phyloP scores from a whole-genome alignment of 495 filamentous ascomycete species.

The Penicillium tannophilum region DNA sequence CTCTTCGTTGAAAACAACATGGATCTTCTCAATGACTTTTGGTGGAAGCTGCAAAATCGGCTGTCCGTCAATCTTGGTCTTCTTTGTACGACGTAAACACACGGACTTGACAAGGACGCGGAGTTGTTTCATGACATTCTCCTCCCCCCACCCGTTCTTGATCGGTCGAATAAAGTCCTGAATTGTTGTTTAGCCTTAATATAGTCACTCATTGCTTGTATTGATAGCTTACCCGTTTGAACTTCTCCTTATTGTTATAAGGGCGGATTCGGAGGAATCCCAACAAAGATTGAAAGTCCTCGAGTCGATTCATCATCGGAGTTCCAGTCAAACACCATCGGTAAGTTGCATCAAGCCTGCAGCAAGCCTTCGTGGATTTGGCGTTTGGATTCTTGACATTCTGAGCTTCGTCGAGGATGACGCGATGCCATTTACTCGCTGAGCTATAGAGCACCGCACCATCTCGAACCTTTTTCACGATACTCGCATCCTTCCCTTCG shows the following conservation, averaged over 20 bases:
- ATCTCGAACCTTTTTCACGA: slow-evolving; percentile 27
- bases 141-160: slow-evolving; percentile 38
- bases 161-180: slow-evolving; percentile 56
- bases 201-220: background rate
- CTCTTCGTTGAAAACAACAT: slow-evolving; percentile 74
- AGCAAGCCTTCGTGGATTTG: slow-evolving; percentile 63
- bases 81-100: slow-evolving; percentile 83
- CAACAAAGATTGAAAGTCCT: slow-evolving; percentile 81
- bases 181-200: slow-evolving; percentile 18
- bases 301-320: slow-evolving; percentile 89
- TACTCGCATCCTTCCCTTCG: slow-evolving; percentile 20
- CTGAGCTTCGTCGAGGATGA: slow-evolving; percentile 93
- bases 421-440: slow-evolving; percentile 71
- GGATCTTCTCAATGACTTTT: slow-evolving; percentile 64
- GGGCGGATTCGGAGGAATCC: slow-evolving; percentile 80
- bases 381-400: slow-evolving; percentile 87
- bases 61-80: slow-evolving; percentile 78
- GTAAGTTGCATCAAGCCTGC: slow-evolving; percentile 61
- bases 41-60: slow-evolving; percentile 77
- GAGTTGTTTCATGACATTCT: slow-evolving; percentile 67
- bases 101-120: slow-evolving; percentile 82
- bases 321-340: slow-evolving; percentile 90
- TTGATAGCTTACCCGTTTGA: slow-evolving; percentile 53
- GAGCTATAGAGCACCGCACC: slow-evolving; percentile 64
- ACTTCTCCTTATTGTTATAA: slow-evolving; percentile 67